Percentiles rank a stretch among this genome's conserved stretches.
Conservation (phyloP, 305 asterid genomes). For the Fraxinus sp. region DNA sequence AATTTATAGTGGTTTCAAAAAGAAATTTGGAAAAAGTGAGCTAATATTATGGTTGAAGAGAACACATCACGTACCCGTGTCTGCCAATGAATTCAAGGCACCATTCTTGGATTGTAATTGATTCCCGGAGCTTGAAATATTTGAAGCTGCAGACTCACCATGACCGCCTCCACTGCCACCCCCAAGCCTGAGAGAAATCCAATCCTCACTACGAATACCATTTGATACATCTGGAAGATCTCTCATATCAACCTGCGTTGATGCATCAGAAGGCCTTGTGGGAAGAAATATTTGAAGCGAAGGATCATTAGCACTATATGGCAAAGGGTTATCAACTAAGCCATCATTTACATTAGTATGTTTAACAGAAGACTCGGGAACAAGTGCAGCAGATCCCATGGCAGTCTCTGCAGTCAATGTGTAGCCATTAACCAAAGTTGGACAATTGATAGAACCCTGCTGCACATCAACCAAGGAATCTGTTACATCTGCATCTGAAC, state of each 20-base stretch:
- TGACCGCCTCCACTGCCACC: constrained; percentile 51
- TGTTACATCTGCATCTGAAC: constrained; percentile 67
- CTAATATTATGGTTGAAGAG: neutral
- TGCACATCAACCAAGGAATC: constrained; percentile 62
- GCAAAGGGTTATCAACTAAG: constrained; percentile 69
- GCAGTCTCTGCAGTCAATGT: constrained; percentile 49
- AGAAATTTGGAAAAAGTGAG: neutral
- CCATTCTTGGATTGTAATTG: constrained; percentile 48
- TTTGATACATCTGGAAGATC: constrained; percentile 62
- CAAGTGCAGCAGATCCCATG: constrained; percentile 53
- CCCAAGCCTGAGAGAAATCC: constrained; percentile 89
- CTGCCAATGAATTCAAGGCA: constrained; percentile 54
- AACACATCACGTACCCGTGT: constrained; percentile 49
- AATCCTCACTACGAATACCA: constrained; percentile 69
- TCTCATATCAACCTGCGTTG: constrained; percentile 54
- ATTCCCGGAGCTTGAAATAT: constrained; percentile 51
- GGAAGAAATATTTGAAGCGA: constrained; percentile 93
- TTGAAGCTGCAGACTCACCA: constrained; percentile 44
- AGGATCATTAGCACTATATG: constrained; percentile 66
- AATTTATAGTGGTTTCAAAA: neutral
- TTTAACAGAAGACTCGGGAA: constrained; percentile 45
- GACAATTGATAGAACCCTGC: constrained; percentile 55
- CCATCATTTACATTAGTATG: constrained; percentile 50
- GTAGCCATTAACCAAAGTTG: constrained; percentile 54
- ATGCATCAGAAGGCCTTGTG: constrained; percentile 65